Evolutionary conservation across 108 stramenopile species (phyloP).

Genomic region (Fistulifera solaris): DNA sequence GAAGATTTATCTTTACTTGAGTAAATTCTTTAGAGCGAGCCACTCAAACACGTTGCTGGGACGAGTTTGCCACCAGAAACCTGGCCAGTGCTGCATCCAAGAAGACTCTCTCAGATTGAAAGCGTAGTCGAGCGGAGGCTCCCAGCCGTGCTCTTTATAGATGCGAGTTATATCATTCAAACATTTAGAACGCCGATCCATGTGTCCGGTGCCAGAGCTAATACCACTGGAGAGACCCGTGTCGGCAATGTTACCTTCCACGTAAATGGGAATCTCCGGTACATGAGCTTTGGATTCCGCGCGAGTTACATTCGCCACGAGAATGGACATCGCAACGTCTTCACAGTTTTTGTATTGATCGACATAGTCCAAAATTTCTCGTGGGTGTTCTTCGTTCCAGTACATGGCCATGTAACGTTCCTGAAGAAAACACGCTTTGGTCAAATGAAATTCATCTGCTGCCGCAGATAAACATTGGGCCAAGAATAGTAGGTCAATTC

Average conservation of each 20-base stretch:
- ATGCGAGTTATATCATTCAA: slow-evolving; percentile 26
- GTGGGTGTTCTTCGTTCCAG: slow-evolving; percentile 20
- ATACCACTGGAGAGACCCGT: slow-evolving; percentile 44
- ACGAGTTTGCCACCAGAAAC: slow-evolving; percentile 28
- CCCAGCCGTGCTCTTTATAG: slow-evolving; percentile 25
- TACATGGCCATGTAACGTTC: slow-evolving; percentile 36
- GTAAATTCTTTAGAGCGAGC: slow-evolving; percentile 28
- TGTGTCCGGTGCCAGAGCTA: slow-evolving; percentile 34
- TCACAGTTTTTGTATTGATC: slow-evolving; percentile 57
- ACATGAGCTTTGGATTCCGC: background rate
- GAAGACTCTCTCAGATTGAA: slow-evolving; percentile 21
- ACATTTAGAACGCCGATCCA: slow-evolving; percentile 34
- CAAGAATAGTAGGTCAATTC: slow-evolving; percentile 22
- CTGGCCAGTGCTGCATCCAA: slow-evolving; percentile 28
- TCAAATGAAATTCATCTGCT: slow-evolving; percentile 42
- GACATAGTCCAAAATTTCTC: slow-evolving; percentile 44
- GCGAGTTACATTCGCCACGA: slow-evolving; percentile 42
- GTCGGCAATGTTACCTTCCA: slow-evolving; percentile 38
- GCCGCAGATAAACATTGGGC: slow-evolving; percentile 34
- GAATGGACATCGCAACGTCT: slow-evolving; percentile 54
- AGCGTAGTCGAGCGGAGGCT: slow-evolving; percentile 18
- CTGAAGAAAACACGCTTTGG: slow-evolving; percentile 55
- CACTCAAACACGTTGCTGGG: slow-evolving; percentile 57
- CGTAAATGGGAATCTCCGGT: slow-evolving; percentile 32
- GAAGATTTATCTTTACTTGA: slow-evolving; percentile 15